Conservation (phyloP, 306 rosid species). For the Glycine soja region DNA sequence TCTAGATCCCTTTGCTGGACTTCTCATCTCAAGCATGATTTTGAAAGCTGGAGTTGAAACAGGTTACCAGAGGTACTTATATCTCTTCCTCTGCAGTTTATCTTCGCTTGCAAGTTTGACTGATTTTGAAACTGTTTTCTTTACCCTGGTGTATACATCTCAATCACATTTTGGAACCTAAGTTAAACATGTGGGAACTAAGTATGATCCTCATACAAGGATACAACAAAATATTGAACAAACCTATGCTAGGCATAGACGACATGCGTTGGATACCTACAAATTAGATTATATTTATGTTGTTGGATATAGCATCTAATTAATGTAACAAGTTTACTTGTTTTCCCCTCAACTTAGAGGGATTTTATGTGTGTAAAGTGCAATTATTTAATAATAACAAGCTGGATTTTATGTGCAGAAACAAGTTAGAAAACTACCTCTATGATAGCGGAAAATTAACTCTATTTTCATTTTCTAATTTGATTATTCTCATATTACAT, state of each 20-base stretch:
- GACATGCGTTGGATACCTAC: slow-evolving; percentile 11
- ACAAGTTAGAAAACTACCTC: too few species aligned
- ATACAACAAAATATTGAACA: slow-evolving; percentile 20
- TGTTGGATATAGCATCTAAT: slow-evolving; percentile 34
- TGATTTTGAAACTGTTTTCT: too few species aligned
- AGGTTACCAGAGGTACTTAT: slow-evolving; percentile 75
- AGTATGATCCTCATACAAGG: not conserved
- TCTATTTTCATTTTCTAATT: slow-evolving; percentile 4
- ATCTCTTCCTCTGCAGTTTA: too few species aligned
- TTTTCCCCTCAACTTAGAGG: not conserved
- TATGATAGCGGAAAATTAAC: too few species aligned
- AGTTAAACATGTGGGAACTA: slow-evolving; percentile 8
- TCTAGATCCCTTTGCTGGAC: slow-evolving; percentile 96
- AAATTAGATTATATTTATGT: slow-evolving; percentile 30
- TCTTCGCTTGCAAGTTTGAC: too few species aligned
- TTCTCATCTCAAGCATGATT: slow-evolving; percentile 89
- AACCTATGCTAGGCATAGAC: not conserved
- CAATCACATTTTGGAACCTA: slow-evolving; percentile 24
- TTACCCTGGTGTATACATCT: not conserved
- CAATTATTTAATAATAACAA: too few species aligned
- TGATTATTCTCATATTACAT: slow-evolving; percentile 39
- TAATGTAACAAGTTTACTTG: slow-evolving; percentile 1
- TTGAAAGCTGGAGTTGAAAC: slow-evolving; percentile 83
- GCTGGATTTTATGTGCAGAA: too few species aligned
- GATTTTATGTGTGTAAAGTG: not conserved